phyloP scores from a whole-genome alignment of 1,139 yeast species.

The Candida dubliniensis region DNA sequence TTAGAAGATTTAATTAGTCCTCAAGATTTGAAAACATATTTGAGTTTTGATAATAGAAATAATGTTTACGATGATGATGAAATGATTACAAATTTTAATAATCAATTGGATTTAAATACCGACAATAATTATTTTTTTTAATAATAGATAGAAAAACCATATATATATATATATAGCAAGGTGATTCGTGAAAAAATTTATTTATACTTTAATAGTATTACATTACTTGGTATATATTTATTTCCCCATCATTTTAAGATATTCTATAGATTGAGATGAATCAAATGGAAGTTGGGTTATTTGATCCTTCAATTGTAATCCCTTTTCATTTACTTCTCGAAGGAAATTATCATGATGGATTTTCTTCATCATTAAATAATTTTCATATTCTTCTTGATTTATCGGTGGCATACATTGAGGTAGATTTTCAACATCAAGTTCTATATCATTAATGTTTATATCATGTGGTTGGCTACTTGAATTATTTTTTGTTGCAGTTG shows the following conservation, averaged over 20 bases:
- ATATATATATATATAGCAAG: too few relatives aligned
- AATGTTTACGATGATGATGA: not conserved
- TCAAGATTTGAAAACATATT: constrained; percentile 23
- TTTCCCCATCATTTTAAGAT: too few relatives aligned
- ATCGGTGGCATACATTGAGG: not conserved
- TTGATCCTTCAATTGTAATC: not conserved
- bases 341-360: constrained; percentile 3
- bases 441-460: constrained; percentile 2
- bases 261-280: too few relatives aligned
- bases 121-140: constrained; percentile 14
- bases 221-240: too few relatives aligned
- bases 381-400: not conserved
- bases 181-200: too few relatives aligned
- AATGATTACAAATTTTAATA: constrained; percentile 2
- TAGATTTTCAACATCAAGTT: constrained; percentile 4
- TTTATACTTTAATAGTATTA: too few relatives aligned
- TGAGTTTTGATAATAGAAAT: constrained; percentile 16
- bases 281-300: not conserved
- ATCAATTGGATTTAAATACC: constrained; percentile 9
- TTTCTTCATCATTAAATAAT: constrained; percentile 1
- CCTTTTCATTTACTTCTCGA: not conserved
- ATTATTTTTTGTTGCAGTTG: too few relatives aligned
- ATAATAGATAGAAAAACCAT: not conserved
- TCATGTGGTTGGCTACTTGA: not conserved
- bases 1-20: constrained; percentile 5